Evolutionary conservation across 225 moss, liverwort and hornwort species (phyloP), one percentile per base, ranked within the genome.

Genomic region (Sphagnum tenellum): DNA sequence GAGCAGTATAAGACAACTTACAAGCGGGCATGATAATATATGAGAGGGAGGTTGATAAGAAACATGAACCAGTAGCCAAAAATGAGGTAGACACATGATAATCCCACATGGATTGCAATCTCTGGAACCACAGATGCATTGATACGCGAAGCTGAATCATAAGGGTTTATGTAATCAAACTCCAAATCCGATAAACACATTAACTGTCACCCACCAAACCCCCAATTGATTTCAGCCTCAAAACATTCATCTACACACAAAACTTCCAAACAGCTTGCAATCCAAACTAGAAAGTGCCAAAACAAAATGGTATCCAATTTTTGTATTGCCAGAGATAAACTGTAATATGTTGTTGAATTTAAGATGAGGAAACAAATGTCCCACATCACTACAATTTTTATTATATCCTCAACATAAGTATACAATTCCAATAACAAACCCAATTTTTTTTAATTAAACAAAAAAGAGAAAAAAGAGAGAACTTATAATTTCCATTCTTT

Each of bases 101-200:
- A 73, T 59, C 60, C 74, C 67, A 78, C 93, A 78, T 98, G 98
- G 12, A 88, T 74, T 7, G 12, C 78, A 74, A 93, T 90, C 62
- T 98, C 98, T 3, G 90, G 90, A 60, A 98, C 58, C 47, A 86
- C 76, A 60, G 86, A 83, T 66, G 46, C 71, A 68, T 98, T 98
- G 75, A 98, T 98, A 56, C 90, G 87, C 14, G 93, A 78, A 55
- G 98, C 75, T 10, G 93, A 93, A 73, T 98, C 98, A 64, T 83
- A 98, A 47, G 98, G 93, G 66, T 98, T 98, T 78, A 98, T 89
- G 73, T 98, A 93, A 66, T 98, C 98, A 71, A 93, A 98, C 71
- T 98, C 98, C 70, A 98, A 76, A 78, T 98, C 98, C 11, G 98
- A 93, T 72, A 98, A 82, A 67, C 93, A 93, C 90, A 98, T 98